Evolutionary conservation across 495 filamentous ascomycete genomes (phyloP).

Genomic region (Aspergillus asperescens): DNA sequence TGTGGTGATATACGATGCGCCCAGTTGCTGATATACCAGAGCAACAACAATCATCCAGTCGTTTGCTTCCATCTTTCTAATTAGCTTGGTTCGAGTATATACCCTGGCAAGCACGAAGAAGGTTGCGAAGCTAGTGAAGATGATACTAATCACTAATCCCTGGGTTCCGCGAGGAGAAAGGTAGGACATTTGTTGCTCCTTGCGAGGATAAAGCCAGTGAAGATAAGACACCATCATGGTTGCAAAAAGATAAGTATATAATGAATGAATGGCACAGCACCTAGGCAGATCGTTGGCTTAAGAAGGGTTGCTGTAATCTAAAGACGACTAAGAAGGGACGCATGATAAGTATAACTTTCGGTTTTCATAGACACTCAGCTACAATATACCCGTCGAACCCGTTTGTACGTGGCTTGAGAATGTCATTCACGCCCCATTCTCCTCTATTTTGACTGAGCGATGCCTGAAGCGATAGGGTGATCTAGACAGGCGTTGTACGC

Average conservation of each 20-base stretch:
- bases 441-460: constrained; percentile 22
- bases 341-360: not conserved
- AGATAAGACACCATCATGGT: constrained; percentile 20
- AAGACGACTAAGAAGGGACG: not conserved
- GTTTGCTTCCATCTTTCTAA: constrained; percentile 36
- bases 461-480: constrained; percentile 22
- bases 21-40: constrained; percentile 24
- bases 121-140: constrained; percentile 36
- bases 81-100: constrained; percentile 33
- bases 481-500: constrained; percentile 20
- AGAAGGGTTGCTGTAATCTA: not conserved
- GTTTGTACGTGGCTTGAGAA: not conserved
- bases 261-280: not conserved
- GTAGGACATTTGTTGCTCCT: constrained; percentile 15
- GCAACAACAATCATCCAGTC: constrained; percentile 43
- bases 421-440: constrained; percentile 20
- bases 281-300: not conserved
- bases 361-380: not conserved
- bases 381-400: not conserved
- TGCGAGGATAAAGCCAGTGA: constrained; percentile 15
- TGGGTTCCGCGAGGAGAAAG: constrained; percentile 27
- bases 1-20: not conserved
- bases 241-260: not conserved
- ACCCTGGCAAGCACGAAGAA: constrained; percentile 34
- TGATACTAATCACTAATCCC: constrained; percentile 30